These are phyloP conservation scores for Akebia trifoliata DNA, from an alignment of 164 flowering plant genomes.

Conservation along the genomic window DNA sequence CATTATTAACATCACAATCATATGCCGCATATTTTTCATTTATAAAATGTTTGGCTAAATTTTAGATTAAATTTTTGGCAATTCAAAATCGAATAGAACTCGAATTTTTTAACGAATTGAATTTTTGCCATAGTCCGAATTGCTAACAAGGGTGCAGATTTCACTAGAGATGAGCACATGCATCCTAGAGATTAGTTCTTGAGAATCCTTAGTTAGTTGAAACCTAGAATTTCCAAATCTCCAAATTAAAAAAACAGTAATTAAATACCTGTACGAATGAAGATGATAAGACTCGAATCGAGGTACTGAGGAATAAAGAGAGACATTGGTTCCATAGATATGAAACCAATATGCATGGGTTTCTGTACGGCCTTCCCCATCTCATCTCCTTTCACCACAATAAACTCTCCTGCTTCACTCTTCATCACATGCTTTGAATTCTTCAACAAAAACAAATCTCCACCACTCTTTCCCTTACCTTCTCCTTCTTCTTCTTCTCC, in stretches of 20 bases:
- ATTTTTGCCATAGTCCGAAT: too few relatives aligned
- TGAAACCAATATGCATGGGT: constrained; percentile 76
- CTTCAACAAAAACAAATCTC: constrained; percentile 49
- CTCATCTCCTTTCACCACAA: constrained; percentile 40
- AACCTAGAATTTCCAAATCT: background rate
- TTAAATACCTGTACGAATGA: constrained; percentile 60
- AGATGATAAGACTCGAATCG: constrained; percentile 69
- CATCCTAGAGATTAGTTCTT: too few relatives aligned
- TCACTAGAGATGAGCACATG: too few relatives aligned
- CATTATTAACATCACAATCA: too few relatives aligned
- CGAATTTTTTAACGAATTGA: too few relatives aligned
- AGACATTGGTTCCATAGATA: constrained; percentile 74
- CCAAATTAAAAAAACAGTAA: background rate
- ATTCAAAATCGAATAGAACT: too few relatives aligned
- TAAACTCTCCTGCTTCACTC: constrained; percentile 76
- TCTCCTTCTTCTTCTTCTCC: constrained; percentile 13
- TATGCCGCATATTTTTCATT: too few relatives aligned
- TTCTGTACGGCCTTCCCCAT: constrained; percentile 20
- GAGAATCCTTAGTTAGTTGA: background rate
- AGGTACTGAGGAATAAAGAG: constrained; percentile 85
- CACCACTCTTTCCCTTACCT: constrained; percentile 16
- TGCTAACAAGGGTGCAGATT: too few relatives aligned
- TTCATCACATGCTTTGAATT: constrained; percentile 41
- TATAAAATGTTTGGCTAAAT: too few relatives aligned
- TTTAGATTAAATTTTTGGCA: too few relatives aligned